Base-by-base conservation (phyloP, 345 rosid genomes). In the Pseudoturritis turrita region DNA sequence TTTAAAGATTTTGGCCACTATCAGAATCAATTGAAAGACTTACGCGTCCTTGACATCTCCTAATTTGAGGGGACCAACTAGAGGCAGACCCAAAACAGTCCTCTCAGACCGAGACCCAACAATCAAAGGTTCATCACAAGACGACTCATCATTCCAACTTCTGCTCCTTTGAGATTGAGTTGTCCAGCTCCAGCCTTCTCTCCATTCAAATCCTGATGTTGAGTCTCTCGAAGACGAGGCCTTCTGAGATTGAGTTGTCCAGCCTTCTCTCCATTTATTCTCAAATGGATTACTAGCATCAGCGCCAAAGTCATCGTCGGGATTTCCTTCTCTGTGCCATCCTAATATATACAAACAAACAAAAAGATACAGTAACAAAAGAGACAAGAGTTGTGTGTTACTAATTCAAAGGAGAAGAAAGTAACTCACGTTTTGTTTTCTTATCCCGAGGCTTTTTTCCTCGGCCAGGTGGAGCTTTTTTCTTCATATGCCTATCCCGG, bases 11-110 rank as follows among this genome's bases (percentile, higher is more conserved):
- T 18, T 33, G 2, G 37, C 2, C 5, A 3, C 19, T 4, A 47
- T 3, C 3, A 2, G 22, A 62, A 62, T 0, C 18, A 47, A 11
- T 11, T 19, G 15, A 46, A 77, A 36, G 31, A 69, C 95, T 68
- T 76, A 86, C 92, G 99, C 97, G 23, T 80, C 82, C 77, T 95
- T 89, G 76, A 95, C 99, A 76, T 87, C 97, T 55, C 77, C 90
- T 10, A 87, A 50, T 69, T 77, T 87, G 19, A 91, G 62, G 3
- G 87, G 89, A 77, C 93, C 97, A 3, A 50, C 67, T 35, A 81
- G 61, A 72, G 96, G 96, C 68, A 91, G 80, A 22, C 88, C 96
- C 5, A 95, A 85, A 57, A 77, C 72, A 28, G 36, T 77, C 77
- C 96, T 84, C 58, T 91, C 96, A 21, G 87, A 80, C 78, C 8